Percentiles rank a stretch among this genome's conserved stretches.
Evolutionary conservation across 768 basidiomycete species (phyloP).

Genomic region (Amanita fuliginea): DNA sequence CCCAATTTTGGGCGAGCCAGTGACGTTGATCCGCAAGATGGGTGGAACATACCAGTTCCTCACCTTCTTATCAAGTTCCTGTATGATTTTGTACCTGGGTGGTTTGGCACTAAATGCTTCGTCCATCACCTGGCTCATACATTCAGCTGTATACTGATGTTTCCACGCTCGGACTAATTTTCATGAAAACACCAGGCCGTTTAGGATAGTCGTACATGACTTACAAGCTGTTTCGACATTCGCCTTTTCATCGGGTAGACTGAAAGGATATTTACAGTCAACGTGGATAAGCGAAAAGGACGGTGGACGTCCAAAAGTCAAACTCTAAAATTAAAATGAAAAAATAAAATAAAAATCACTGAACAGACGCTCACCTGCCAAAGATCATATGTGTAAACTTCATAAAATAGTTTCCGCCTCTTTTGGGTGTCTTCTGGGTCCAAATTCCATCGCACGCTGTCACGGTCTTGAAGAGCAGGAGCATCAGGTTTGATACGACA

Average conservation of each 20-base stretch:
- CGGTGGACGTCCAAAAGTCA: constrained; percentile 64
- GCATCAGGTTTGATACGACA: background rate
- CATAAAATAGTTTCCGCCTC: constrained; percentile 52
- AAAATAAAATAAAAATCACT: no score
- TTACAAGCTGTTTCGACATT: constrained; percentile 55
- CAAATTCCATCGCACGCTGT: constrained; percentile 56
- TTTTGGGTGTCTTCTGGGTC: constrained; percentile 43
- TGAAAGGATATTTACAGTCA: constrained; percentile 42
- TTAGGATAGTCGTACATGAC: constrained; percentile 14
- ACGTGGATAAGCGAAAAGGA: constrained; percentile 49
- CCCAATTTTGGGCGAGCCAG: constrained; percentile 31
- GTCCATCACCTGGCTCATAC: constrained; percentile 54
- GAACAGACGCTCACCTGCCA: constrained; percentile 71
- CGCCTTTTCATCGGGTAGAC: constrained; percentile 30
- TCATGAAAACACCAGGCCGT: background rate
- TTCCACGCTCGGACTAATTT: constrained; percentile 57
- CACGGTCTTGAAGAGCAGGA: constrained; percentile 36
- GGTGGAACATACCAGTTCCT: constrained; percentile 54
- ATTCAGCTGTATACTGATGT: constrained; percentile 51
- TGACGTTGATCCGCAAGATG: constrained; percentile 54
- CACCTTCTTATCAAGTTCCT: constrained; percentile 57
- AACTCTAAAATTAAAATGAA: no score
- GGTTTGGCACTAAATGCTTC: constrained; percentile 55
- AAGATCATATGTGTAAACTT: constrained; percentile 56
- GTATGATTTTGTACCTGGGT: constrained; percentile 49